phyloP scores from a whole-genome alignment of 257 asterid species.

The Penstemon newberryi region DNA sequence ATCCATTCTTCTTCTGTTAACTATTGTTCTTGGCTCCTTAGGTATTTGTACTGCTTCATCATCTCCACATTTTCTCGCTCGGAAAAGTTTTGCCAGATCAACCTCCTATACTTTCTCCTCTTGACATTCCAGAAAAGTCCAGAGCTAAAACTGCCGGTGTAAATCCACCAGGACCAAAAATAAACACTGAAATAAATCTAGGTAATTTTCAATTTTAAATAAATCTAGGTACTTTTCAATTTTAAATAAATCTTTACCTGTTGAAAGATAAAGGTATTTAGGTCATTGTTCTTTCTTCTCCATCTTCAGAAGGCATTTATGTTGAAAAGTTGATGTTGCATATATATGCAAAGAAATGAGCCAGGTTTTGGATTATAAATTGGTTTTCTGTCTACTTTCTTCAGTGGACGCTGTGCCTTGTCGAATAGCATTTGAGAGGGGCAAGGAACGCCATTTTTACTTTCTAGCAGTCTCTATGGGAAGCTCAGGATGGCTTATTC shows the following conservation, averaged over 20 bases:
- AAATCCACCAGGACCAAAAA: constrained; percentile 58
- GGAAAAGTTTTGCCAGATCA: constrained; percentile 81
- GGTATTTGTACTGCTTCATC: constrained; percentile 89
- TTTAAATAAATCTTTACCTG: constrained; percentile 15
- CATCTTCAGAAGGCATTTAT: constrained; percentile 11
- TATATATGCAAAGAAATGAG: neutral
- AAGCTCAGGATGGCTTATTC: constrained; percentile 85
- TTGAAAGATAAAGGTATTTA: constrained; percentile 8
- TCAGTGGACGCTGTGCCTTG: constrained; percentile 87
- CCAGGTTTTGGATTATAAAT: constrained; percentile 21
- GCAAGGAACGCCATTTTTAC: constrained; percentile 84
- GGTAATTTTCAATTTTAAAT: constrained; percentile 58
- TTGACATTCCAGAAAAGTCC: constrained; percentile 52
- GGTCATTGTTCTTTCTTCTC: neutral
- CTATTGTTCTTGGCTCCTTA: constrained; percentile 31
- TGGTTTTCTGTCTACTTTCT: constrained; percentile 32
- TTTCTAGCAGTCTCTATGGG: constrained; percentile 71
- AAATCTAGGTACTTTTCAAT: constrained; percentile 58
- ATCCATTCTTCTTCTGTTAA: constrained; percentile 18
- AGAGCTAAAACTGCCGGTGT: constrained; percentile 77
- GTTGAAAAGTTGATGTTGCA: neutral
- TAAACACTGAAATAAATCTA: constrained; percentile 66
- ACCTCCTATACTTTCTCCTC: constrained; percentile 63
- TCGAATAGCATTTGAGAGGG: constrained; percentile 96
- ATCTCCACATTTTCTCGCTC: constrained; percentile 71